phyloP scores from a whole-genome alignment of 371 early-diverging fungal species.

The Conidiobolus incongruus region DNA sequence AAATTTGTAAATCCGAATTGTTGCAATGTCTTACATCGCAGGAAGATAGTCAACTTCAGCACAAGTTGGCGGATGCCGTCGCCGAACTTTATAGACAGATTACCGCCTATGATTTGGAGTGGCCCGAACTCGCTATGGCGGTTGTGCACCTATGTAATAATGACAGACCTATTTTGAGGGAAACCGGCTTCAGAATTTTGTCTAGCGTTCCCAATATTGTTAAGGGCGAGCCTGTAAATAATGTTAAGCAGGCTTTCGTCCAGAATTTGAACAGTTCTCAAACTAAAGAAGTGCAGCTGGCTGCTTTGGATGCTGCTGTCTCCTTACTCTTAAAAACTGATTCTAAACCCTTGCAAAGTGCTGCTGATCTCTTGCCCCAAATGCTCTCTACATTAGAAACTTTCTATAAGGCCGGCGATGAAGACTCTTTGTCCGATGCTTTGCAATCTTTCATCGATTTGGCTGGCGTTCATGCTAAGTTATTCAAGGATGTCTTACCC shows the following conservation, averaged over 20 bases:
- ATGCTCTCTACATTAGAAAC: constrained; percentile 58
- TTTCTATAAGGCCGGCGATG: constrained; percentile 33
- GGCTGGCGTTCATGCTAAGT: constrained; percentile 54
- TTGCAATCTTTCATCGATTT: constrained; percentile 67
- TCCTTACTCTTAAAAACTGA: constrained; percentile 51
- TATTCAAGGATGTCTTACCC: constrained; percentile 51
- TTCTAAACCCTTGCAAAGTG: constrained; percentile 22
- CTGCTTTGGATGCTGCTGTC: constrained; percentile 68
- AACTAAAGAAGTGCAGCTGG: constrained; percentile 70
- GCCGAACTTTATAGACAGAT: no score
- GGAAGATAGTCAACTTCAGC: no score
- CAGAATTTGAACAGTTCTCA: no score
- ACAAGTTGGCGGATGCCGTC: no score
- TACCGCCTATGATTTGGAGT: no score
- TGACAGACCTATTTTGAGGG: constrained; percentile 35
- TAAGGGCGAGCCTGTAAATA: no score
- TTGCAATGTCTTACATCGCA: no score
- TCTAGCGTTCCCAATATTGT: constrained; percentile 18
- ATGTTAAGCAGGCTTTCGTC: no score
- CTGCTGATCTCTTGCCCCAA: constrained; percentile 49
- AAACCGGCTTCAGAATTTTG: constrained; percentile 45
- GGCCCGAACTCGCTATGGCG: constrained; percentile 58
- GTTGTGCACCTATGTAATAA: constrained; percentile 54
- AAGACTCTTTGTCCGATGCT: constrained; percentile 42
- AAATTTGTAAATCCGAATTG: no score